Conservation (phyloP, 148 eudicot genomes). For the Nyssa sinensis region DNA sequence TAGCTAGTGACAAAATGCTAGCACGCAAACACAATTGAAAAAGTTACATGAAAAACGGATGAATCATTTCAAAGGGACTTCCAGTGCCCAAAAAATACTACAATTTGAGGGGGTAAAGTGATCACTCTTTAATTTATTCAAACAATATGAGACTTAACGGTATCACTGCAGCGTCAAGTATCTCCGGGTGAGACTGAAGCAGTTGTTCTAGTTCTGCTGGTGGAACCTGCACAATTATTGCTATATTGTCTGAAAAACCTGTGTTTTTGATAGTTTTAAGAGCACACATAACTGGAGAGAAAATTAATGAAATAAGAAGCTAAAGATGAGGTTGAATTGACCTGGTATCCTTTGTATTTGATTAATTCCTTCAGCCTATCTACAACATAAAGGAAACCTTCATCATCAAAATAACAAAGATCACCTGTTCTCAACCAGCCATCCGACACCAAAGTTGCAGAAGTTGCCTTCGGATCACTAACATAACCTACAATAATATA, state of each 20-base stretch:
- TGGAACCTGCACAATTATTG: constrained; percentile 19
- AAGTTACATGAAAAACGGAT: too few relatives aligned
- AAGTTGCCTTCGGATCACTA: constrained; percentile 19
- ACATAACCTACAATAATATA: constrained; percentile 22
- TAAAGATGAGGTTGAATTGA: not conserved
- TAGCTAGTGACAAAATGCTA: too few relatives aligned
- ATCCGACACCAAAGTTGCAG: constrained; percentile 19
- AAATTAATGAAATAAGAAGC: not conserved
- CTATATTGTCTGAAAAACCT: too few relatives aligned
- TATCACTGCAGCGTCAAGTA: constrained; percentile 34
- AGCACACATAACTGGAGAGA: not conserved
- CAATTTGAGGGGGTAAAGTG: too few relatives aligned
- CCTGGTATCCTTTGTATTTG: constrained; percentile 36
- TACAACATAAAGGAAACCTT: constrained; percentile 26
- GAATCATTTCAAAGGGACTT: too few relatives aligned
- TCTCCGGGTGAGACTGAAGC: constrained; percentile 27
- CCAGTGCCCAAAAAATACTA: too few relatives aligned
- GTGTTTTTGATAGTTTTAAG: not conserved
- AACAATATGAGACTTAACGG: constrained; percentile 20
- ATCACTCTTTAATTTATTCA: too few relatives aligned
- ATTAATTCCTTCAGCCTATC: constrained; percentile 31
- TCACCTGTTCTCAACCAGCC: constrained; percentile 31
- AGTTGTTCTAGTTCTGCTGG: constrained; percentile 32
- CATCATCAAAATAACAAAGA: constrained; percentile 23
- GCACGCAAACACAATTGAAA: too few relatives aligned